Conservation (phyloP, 176 grass and related monocot genomes). For the Bolboschoenus planiculmis region DNA sequence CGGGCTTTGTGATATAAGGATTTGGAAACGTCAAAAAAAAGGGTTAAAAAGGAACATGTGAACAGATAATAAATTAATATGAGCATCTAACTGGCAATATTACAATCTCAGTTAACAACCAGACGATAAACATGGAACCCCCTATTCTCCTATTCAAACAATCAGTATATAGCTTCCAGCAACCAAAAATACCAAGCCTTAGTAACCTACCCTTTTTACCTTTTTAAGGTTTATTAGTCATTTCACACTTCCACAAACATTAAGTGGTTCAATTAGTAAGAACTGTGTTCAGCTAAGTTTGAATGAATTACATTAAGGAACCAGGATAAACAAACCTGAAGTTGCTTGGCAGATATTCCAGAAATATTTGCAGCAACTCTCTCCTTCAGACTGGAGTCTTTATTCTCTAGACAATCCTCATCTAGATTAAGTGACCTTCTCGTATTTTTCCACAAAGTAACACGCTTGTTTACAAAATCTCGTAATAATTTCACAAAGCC, state of each 20-base stretch:
- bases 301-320: background rate
- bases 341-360: constrained; percentile 79
- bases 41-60: background rate
- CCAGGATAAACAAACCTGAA: constrained; percentile 47
- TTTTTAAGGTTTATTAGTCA: background rate
- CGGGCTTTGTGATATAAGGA: background rate
- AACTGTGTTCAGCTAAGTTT: background rate
- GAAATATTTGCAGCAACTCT: constrained; percentile 71
- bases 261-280: background rate
- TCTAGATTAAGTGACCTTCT: constrained; percentile 54
- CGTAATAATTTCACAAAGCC: constrained; percentile 50
- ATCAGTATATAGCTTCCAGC: background rate
- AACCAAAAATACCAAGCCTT: background rate
- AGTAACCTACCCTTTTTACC: background rate
- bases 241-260: background rate
- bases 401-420: constrained; percentile 35
- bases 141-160: background rate
- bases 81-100: background rate
- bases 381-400: constrained; percentile 37
- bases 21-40: background rate
- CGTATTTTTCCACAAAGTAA: constrained; percentile 41
- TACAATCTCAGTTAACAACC: background rate
- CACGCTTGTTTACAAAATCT: constrained; percentile 51
- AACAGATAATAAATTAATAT: background rate
- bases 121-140: background rate